phyloP scores from a whole-genome alignment of 805 yeast genomes.

The Blastobotrys parvus region DNA sequence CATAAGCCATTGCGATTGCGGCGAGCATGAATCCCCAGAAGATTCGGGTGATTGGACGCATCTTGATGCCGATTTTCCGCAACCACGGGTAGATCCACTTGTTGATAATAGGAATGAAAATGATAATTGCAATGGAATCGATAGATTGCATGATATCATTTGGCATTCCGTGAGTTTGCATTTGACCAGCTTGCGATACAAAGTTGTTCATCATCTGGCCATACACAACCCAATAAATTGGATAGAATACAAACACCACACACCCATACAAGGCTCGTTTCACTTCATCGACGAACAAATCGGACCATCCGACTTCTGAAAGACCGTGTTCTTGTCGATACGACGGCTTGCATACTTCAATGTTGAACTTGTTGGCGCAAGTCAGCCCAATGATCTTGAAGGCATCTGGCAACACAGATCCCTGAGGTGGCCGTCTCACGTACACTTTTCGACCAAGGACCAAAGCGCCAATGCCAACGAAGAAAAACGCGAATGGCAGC shows the following conservation, averaged over 20 bases:
- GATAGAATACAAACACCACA: slow-evolving; percentile 62
- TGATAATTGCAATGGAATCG: slow-evolving; percentile 65
- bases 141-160: slow-evolving; percentile 71
- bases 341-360: slow-evolving; percentile 53
- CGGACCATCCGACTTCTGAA: slow-evolving; percentile 45
- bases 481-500: slow-evolving; percentile 62
- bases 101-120: slow-evolving; percentile 71
- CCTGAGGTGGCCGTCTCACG: slow-evolving; percentile 52
- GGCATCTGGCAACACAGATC: slow-evolving; percentile 49
- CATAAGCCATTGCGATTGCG: slow-evolving; percentile 59
- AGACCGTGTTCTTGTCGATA: slow-evolving; percentile 38
- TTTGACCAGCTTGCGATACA: slow-evolving; percentile 63
- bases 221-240: slow-evolving; percentile 67
- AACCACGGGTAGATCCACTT: slow-evolving; percentile 45
- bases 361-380: slow-evolving; percentile 39
- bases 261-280: slow-evolving; percentile 58
- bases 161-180: slow-evolving; percentile 71
- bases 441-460: slow-evolving; percentile 45
- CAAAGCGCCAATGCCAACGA: slow-evolving; percentile 47
- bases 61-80: slow-evolving; percentile 40
- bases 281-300: slow-evolving; percentile 67
- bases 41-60: slow-evolving; percentile 67
- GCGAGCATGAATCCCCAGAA: slow-evolving; percentile 62
- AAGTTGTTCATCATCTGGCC: slow-evolving; percentile 68
- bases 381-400: slow-evolving; percentile 40